Base-by-base conservation (phyloP, 2,329 filamentous ascomycete genomes). In the Salinomyces thailandicus region DNA sequence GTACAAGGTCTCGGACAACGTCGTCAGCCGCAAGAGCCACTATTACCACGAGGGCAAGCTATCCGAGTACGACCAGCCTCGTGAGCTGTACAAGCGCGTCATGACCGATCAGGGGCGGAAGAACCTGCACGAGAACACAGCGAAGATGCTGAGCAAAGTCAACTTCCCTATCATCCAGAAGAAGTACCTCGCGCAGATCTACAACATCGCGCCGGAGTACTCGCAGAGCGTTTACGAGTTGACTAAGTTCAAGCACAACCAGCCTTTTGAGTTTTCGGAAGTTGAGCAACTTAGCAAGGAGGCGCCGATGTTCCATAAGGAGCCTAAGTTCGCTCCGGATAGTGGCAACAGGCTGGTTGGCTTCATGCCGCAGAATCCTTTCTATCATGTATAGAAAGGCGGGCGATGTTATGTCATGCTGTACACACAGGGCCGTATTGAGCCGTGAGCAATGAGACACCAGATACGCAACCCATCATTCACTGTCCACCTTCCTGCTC, bases 31-130 rank as follows among this genome's bases (percentile, higher is more conserved):
- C 33, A 71, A 72, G 57, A 67, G 63, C 44, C 68, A 73, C 47
- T 71, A 66, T 54, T 71, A 62, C 59, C 69, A 73, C 45, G 69
- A 73, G 48, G 70, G 67, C 14, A 68, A 68, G 52, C 59, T 59
- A 46, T 67, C 54, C 42, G 69, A 73, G 33, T 73, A 73, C 48
- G 63, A 65, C 16, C 70, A 74, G 48, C 62, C 68, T 3, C 61
- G 58, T 3, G 63, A 66, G 41, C 61, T 73, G 8, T 43, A 69
- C 59, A 49, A 43, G 14, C 51, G 59, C 8, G 69, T 71, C 37
- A 72, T 74, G 68, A 60, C 48, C 34, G 57, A 62, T 8, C 44
- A 62, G 37, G 54, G 60, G 44, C 58, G 63, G 19, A 49, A 62
- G 33, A 63, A 72, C 44, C 62, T 68, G 5, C 63, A 68, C 44